phyloP scores from a whole-genome alignment of 768 basidiomycete genomes.

The Phylloporus sp. region DNA sequence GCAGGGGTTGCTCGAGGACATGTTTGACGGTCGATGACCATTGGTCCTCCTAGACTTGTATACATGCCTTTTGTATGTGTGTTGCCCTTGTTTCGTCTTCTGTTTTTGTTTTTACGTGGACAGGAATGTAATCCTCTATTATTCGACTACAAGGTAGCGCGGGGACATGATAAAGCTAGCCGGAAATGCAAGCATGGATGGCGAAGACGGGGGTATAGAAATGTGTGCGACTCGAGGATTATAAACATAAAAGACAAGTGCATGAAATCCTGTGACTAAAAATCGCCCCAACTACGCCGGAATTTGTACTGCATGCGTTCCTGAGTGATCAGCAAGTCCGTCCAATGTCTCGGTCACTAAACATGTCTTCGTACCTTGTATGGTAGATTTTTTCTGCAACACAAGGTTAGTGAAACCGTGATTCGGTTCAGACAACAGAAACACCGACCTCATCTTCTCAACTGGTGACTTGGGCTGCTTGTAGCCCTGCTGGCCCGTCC shows the following conservation, averaged over 20 bases:
- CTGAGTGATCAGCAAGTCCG: slow-evolving; percentile 46
- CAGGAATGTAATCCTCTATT: not conserved
- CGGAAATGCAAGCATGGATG: slow-evolving; percentile 1
- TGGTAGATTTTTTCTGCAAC: slow-evolving; percentile 66
- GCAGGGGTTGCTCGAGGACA: slow-evolving; percentile 72
- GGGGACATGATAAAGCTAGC: slow-evolving; percentile 1
- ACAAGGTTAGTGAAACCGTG: slow-evolving; percentile 1
- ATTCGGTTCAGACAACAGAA: not conserved
- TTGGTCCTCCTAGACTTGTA: not conserved
- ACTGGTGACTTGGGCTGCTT: slow-evolving; percentile 64
- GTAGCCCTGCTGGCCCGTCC: slow-evolving; percentile 66
- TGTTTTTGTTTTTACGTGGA: not conserved
- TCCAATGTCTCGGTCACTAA: slow-evolving; percentile 16
- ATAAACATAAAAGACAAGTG: slow-evolving; percentile 3
- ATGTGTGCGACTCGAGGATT: slow-evolving; percentile 19
- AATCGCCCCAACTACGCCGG: slow-evolving; percentile 84
- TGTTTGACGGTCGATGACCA: slow-evolving; percentile 76
- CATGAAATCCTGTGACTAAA: slow-evolving; percentile 38
- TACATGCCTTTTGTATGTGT: not conserved
- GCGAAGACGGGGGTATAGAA: slow-evolving; percentile 19
- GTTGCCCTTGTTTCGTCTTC: not conserved
- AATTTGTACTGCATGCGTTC: slow-evolving; percentile 83
- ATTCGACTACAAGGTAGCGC: not conserved
- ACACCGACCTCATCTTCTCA: slow-evolving; percentile 68
- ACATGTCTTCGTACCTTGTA: slow-evolving; percentile 66